Evolutionary conservation across 2,329 filamentous ascomycete species (phyloP), one percentile per base, ranked within the genome.

Genomic region (Tolypocladium inflatum): DNA sequence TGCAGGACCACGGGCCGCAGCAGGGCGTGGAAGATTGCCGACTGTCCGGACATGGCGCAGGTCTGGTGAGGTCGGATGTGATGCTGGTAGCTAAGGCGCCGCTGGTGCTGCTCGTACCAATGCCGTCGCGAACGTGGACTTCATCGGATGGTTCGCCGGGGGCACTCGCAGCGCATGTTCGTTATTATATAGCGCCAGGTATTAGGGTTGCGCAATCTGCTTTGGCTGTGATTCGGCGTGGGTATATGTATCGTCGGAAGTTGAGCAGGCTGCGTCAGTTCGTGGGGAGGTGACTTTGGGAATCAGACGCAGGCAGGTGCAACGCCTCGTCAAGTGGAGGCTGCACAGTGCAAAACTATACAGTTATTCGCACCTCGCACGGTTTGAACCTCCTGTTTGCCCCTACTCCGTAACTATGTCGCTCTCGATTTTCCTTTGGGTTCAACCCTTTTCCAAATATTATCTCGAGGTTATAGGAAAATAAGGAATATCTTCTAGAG

Each of bases 1-100:
- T 97, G 91, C 59, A 97, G 84, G 60, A 97, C 84, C 54, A 87
- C 87, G 2, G 93, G 93, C 48, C 91, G 90, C 58, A 97, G 81
- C 62, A 96, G 86, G 60, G 89, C 87, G 73, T 90, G 87, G 75
- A 78, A 82, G 58, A 82, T 72, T n/a, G 77, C 71, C 11, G 75
- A 72, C 4, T 76, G 77, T 61, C 73, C 74, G 65, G 73, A 73
- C 78, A 80, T 81, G 51, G 59, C 71, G 59, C 59, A n/a, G 42
- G 23, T 41, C 43, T n/a, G 41, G 41, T 21, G 17, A 51, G 17
- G 26, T 10, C 17, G 48, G 26, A 3, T 35, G 19, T 37, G 48
- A 15, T 52, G 30, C 35, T 37, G 19, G 10, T 21, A 4, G 48
- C 17, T 51, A 51, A 33, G 48, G 17, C 30, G 48, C 48, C 48